Percentiles rank a stretch among this genome's conserved stretches.
phyloP scores from a whole-genome alignment of 1,284 basidiomycete genomes.

The Boletus sp. region DNA sequence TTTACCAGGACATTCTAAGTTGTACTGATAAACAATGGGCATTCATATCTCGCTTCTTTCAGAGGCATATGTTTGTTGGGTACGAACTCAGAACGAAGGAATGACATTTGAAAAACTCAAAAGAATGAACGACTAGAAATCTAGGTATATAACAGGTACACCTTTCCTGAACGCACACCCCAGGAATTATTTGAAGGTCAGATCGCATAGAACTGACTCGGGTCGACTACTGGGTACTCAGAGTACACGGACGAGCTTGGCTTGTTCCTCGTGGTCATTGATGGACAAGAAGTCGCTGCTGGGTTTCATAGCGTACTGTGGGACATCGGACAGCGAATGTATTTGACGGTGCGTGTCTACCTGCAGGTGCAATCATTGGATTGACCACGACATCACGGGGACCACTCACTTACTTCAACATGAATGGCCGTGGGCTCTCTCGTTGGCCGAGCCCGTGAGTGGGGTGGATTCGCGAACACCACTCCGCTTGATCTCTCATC shows the following conservation, averaged over 20 bases:
- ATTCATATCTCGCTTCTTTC: no score
- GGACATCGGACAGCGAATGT: slow-evolving; percentile 26
- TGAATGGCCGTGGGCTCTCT: slow-evolving; percentile 30
- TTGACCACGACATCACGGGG: background rate
- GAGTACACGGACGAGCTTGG: slow-evolving; percentile 18
- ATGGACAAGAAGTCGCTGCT: slow-evolving; percentile 28
- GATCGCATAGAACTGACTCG: background rate
- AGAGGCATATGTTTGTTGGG: background rate
- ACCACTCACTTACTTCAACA: slow-evolving; percentile 30
- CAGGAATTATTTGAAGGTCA: background rate
- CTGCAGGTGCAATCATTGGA: slow-evolving; percentile 16
- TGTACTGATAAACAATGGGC: no score
- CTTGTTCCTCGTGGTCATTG: slow-evolving; percentile 21
- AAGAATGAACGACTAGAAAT: slow-evolving; percentile 11
- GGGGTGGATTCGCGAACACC: slow-evolving; percentile 28
- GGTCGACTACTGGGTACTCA: slow-evolving; percentile 2
- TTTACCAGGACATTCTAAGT: no score
- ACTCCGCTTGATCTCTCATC: slow-evolving; percentile 30
- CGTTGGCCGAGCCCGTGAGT: slow-evolving; percentile 10
- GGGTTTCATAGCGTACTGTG: slow-evolving; percentile 27
- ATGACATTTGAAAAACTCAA: slow-evolving; percentile 2
- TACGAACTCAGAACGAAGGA: slow-evolving; percentile 6
- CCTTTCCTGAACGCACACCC: background rate
- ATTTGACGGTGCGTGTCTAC: slow-evolving; percentile 36
- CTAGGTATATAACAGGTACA: background rate